phyloP scores from a whole-genome alignment of 2,329 filamentous ascomycete species.

The Sarocladiaceae sp. region DNA sequence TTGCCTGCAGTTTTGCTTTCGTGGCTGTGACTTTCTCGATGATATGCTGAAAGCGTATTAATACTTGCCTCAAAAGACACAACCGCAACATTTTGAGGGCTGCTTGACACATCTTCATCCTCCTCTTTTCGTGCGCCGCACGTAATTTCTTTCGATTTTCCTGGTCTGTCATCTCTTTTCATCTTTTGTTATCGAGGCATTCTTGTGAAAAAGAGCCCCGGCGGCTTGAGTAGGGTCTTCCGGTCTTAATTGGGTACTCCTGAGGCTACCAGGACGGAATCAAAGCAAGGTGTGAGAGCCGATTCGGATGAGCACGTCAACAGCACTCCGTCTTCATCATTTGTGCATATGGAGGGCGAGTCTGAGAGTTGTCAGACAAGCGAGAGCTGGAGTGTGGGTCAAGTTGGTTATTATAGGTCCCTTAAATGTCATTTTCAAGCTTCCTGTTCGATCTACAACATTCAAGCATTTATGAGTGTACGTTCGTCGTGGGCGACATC shows the following conservation, averaged over 20 bases:
- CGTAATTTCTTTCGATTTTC: not conserved
- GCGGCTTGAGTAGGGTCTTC: slow-evolving; percentile 25
- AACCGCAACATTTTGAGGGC: too few species aligned
- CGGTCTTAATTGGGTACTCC: slow-evolving; percentile 14
- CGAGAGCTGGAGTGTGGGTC: too few species aligned
- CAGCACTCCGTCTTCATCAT: too few species aligned
- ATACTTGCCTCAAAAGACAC: not conserved
- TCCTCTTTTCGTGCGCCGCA: not conserved
- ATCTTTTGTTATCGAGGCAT: slow-evolving; percentile 14
- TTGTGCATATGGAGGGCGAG: not conserved
- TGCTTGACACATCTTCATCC: too few species aligned
- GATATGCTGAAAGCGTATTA: not conserved
- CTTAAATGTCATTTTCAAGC: slow-evolving; percentile 5
- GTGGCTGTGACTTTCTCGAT: not conserved
- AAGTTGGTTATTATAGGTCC: not conserved
- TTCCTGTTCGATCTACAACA: not conserved
- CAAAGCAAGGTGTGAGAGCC: slow-evolving; percentile 8
- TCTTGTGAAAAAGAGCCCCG: slow-evolving; percentile 25
- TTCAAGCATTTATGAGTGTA: not conserved
- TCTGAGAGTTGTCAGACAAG: not conserved
- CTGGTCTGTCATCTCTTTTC: slow-evolving; percentile 16
- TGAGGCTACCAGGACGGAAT: not conserved
- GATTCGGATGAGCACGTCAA: too few species aligned
- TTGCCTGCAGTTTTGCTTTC: not conserved
- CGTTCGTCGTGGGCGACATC: too few species aligned